A percentile compares a stretch with the other conserved stretches of the same genome.
Conservation (phyloP, 495 filamentous ascomycete species). For the Hypoxylon fuscum region DNA sequence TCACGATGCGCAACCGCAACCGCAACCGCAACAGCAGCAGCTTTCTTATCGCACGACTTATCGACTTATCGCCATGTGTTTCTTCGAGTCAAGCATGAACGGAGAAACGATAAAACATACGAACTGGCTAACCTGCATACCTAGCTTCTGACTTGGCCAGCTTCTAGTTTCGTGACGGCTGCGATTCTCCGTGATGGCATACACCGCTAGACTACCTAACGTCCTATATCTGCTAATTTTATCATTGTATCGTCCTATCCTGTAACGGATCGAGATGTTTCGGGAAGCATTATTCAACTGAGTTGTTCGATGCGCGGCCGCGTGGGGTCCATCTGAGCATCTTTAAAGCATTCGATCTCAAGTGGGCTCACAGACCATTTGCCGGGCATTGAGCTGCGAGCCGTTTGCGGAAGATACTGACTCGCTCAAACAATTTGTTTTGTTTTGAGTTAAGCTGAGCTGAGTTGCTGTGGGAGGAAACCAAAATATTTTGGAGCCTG, state of each 20-base stretch:
- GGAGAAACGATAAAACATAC: slow-evolving; percentile 6
- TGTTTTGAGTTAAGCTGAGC: too few relatives aligned
- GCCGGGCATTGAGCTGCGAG: slow-evolving; percentile 7
- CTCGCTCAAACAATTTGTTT: slow-evolving; percentile 14
- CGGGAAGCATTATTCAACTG: slow-evolving; percentile 16
- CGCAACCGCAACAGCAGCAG: too few relatives aligned
- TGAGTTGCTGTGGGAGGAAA: slow-evolving; percentile 29
- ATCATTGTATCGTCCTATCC: slow-evolving; percentile 20
- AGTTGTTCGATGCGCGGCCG: slow-evolving; percentile 18
- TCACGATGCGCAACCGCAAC: slow-evolving; percentile 1
- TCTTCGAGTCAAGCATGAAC: background rate
- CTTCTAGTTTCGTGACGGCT: slow-evolving; percentile 1
- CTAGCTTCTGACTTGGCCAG: background rate
- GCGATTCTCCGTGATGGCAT: slow-evolving; percentile 7
- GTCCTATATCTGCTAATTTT: slow-evolving; percentile 24
- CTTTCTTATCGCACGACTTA: slow-evolving; percentile 3
- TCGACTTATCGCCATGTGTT: slow-evolving; percentile 1
- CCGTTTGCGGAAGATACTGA: slow-evolving; percentile 21
- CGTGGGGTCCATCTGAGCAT: slow-evolving; percentile 20
- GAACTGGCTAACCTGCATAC: background rate
- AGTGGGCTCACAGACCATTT: slow-evolving; percentile 7
- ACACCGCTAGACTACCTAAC: slow-evolving; percentile 32
- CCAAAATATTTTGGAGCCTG: slow-evolving; percentile 25
- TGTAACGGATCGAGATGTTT: slow-evolving; percentile 33
- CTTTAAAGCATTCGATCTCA: slow-evolving; percentile 20